Base-by-base conservation (phyloP, 257 asterid species). In the Solanum dulcamara region DNA sequence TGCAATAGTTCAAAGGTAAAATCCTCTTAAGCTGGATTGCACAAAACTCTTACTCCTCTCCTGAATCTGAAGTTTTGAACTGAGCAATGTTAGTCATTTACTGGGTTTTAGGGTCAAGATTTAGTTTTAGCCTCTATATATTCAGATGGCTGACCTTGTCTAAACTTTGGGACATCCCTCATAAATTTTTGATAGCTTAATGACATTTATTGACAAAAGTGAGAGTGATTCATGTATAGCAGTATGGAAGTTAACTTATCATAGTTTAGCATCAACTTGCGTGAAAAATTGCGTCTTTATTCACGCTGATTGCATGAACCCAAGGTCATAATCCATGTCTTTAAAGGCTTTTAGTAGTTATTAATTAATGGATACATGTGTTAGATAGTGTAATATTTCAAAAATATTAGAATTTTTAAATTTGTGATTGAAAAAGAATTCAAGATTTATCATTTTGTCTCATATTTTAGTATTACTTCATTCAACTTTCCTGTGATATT, bases 1-100 rank as follows among this genome's bases (percentile, higher is more conserved):
- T 15, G 97, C 96, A 66, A 88, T 90, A 68, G 99, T 94, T 60
- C 94, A 93, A 64, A 93, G 96, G 99, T 97, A 90, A 89, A 82
- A 11, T 57, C 26, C 18, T 40, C 20, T 64, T 46, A 51, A 35
- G 60, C 26, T 12, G 26, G 67, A 67, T 88, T 17, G 83, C 83
- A 46, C 62, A 48, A 53, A 77, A 77, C 9, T 48, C 62, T 55
- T 46, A 1, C 40, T 46, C 40, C 62, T 46, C 38, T 77, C 83
- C 83, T 10, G 38, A 77, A 10, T 59, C 32, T 22, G 11, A 59
- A 59, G 66, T n/a, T 77, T 46, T 48, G 83, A 77, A 79, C 83
- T 48, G 28, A 46, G 18, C 83, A 28, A 79, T 79, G 64, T 2
- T 9, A 28, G 83, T 48, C 40, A 17, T 48, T 46, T 46, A 28